These are phyloP conservation scores for Sporisorium reilianum DNA, from an alignment of 1,284 basidiomycete genomes.

Conservation along the genomic window DNA sequence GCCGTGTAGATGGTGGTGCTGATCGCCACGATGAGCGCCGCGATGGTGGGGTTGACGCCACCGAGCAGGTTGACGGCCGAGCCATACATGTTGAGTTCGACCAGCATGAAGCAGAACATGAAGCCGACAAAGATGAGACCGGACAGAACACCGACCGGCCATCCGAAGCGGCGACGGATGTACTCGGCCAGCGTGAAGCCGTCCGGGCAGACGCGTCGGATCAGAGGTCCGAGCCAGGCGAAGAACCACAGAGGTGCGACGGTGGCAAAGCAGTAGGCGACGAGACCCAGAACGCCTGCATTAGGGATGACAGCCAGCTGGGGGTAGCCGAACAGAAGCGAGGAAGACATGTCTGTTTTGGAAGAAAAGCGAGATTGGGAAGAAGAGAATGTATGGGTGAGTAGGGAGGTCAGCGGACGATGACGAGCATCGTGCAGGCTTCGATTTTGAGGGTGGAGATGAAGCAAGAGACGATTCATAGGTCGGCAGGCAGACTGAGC, in stretches of 20 bases:
- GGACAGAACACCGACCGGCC: conserved; percentile 65
- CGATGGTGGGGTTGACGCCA: conserved; percentile 61
- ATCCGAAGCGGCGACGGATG: conserved; percentile 67
- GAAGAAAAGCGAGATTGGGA: background rate
- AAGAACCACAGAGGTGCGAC: conserved; percentile 67
- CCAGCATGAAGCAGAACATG: conserved; percentile 69
- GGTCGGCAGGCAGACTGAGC: background rate
- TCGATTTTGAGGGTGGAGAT: conserved; percentile 3
- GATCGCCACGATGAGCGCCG: conserved; percentile 66
- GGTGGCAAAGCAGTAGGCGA: conserved; percentile 66
- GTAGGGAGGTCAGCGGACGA: conserved; percentile 28
- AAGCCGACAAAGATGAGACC: conserved; percentile 66
- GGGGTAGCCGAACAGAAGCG: conserved; percentile 68
- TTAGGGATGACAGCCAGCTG: conserved; percentile 68
- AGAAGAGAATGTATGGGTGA: conserved; percentile 2
- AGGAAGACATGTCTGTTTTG: conserved; percentile 67
- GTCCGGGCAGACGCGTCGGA: conserved; percentile 65
- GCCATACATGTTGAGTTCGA: conserved; percentile 69
- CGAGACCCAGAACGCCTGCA: conserved; percentile 64
- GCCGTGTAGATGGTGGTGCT: conserved; percentile 68
- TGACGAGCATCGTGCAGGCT: conserved; percentile 20
- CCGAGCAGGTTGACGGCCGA: conserved; percentile 58
- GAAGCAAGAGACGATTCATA: background rate
- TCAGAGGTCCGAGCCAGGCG: conserved; percentile 66
- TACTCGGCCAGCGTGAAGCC: conserved; percentile 69